Conservation (phyloP, 1,284 basidiomycete species). For the Pisolithus thermaeus region DNA sequence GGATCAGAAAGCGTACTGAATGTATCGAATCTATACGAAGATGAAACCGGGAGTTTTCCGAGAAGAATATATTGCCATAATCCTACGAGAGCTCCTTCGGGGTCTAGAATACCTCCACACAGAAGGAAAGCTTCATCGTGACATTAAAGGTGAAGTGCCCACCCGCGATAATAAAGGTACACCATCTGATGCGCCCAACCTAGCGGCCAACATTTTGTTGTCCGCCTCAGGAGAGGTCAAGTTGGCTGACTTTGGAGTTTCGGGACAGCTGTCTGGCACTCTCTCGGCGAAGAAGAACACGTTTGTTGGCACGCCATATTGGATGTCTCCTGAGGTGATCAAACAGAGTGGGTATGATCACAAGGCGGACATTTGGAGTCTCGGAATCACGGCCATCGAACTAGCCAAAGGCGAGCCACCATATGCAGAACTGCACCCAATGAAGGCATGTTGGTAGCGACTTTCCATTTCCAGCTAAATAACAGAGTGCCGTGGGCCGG, state of each 20-base stretch:
- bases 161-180: neutral
- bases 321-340: constrained; percentile 99
- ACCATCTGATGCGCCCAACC: constrained; percentile 3
- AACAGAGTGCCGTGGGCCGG: neutral
- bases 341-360: constrained; percentile 99
- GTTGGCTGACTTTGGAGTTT: constrained; percentile 97
- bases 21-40: constrained; percentile 37
- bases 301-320: constrained; percentile 95
- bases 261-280: constrained; percentile 95
- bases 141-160: constrained; percentile 82
- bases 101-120: constrained; percentile 95
- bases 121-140: constrained; percentile 95
- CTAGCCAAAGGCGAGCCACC: constrained; percentile 96
- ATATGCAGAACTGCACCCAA: constrained; percentile 96
- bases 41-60: constrained; percentile 98
- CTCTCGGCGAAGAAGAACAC: constrained; percentile 99
- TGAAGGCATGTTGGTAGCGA: constrained; percentile 65
- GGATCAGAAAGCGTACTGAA: constrained; percentile 16
- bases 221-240: constrained; percentile 96
- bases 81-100: constrained; percentile 85
- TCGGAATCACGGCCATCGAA: constrained; percentile 97
- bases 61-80: constrained; percentile 98
- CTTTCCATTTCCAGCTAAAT: neutral
- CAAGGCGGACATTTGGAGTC: constrained; percentile 97
- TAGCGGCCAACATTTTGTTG: constrained; percentile 92